phyloP scores from a whole-genome alignment of 768 basidiomycete genomes.

The Tricholoma terreum region DNA sequence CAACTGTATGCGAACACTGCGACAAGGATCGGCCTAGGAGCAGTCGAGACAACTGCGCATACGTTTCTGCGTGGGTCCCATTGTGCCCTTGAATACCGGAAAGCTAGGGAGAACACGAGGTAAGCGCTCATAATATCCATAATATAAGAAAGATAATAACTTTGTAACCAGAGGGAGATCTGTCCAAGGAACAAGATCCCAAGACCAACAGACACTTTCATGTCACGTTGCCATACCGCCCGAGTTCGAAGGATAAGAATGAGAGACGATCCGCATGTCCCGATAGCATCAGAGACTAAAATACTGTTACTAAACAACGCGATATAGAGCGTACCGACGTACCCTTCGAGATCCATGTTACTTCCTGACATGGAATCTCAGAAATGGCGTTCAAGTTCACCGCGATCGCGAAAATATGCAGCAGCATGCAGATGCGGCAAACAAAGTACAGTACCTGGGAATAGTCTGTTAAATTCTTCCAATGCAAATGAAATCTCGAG shows the following conservation, averaged over 20 bases:
- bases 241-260: conserved; percentile 32
- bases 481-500: background rate
- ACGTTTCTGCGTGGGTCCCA: conserved; percentile 28
- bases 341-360: conserved; percentile 34
- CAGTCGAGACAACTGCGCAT: conserved; percentile 32
- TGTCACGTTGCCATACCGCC: conserved; percentile 31
- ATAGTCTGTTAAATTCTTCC: background rate
- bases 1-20: conserved; percentile 32
- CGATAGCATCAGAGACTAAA: conserved; percentile 30
- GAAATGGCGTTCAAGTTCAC: conserved; percentile 32
- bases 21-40: conserved; percentile 27
- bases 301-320: background rate
- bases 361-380: conserved; percentile 30
- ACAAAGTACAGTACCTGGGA: conserved; percentile 29
- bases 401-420: conserved; percentile 31
- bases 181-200: conserved; percentile 26
- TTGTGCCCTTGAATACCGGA: conserved; percentile 28
- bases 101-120: conserved; percentile 17
- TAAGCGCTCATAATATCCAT: background rate
- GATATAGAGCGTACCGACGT: background rate
- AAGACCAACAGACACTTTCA: conserved; percentile 21
- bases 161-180: conserved; percentile 30
- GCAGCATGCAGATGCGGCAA: conserved; percentile 30
- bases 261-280: conserved; percentile 29
- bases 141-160: conserved; percentile 11